Evolutionary conservation across 2,329 filamentous ascomycete genomes (phyloP), one percentile per base, ranked within the genome.

Genomic region (Alternaria postmessia): DNA sequence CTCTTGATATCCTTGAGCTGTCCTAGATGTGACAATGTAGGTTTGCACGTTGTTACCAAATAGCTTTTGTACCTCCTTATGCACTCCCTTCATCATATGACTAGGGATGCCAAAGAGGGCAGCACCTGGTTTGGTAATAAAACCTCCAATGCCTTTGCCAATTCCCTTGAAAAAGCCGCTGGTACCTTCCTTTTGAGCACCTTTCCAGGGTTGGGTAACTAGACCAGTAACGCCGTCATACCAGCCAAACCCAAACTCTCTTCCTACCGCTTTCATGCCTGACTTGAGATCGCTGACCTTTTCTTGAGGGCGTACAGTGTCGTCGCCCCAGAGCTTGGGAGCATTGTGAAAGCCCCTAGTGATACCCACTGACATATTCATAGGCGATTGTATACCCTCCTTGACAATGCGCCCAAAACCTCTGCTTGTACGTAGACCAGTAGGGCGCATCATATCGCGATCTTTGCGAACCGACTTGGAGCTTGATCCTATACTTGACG

Each of bases 191-290:
- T 71, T 59, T 44, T 64, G 60, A 3, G 61, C 70, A 20, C 66
- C 69, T 39, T 63, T 57, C 32, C 54, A 60, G 4, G 71, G 69
- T 56, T 71, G 64, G 3, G 61, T 66, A 26, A 68, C 61, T 4
- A 74, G 51, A 5, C 64, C 70, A 32, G 63, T 68, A 14, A 73
- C 58, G 11, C 68, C 70, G 47, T 73, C 71, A 42, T 66, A 69
- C 41, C 62, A 62, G 6, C 66, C 69, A 51, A 65, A 65, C n/a
- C 59, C 65, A 51, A 74, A 72, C 28, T 66, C 63, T 61, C 62
- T 66, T 18, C 66, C 67, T n/a, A 64, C 63, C 4, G 61, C 66
- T 26, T 54, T 64, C 8, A 68, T 39, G 18, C 70, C 69, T 3
- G 62, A 61, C n/a, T 58, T 63, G 34, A 66, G 57, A 54, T 67